Percentiles rank a stretch among this genome's conserved stretches.
phyloP scores from a whole-genome alignment of 208 protist species.

The Trypanosoma cruzi region DNA sequence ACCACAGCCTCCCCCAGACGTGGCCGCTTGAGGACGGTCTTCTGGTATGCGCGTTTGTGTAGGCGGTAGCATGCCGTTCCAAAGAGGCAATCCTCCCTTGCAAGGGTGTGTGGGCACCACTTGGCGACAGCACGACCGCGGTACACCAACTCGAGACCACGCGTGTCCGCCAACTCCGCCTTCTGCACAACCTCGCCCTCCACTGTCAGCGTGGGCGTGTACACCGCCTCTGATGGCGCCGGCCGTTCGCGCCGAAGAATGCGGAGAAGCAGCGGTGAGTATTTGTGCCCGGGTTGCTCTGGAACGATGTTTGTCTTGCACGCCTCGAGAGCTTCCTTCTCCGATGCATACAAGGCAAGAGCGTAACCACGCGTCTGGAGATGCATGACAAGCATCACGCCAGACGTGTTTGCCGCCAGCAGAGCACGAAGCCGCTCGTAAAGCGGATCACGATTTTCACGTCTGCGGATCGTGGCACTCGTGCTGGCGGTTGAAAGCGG shows the following conservation, averaged over 20 bases:
- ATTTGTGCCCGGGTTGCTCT: constrained; percentile 31
- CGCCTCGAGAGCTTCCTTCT: constrained; percentile 81
- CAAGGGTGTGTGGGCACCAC: constrained; percentile 75
- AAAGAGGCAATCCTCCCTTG: constrained; percentile 70
- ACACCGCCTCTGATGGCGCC: constrained; percentile 71
- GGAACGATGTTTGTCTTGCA: constrained; percentile 71
- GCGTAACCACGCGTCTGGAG: constrained; percentile 75
- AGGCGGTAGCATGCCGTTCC: constrained; percentile 71
- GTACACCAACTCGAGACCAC: constrained; percentile 80
- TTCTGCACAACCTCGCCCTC: constrained; percentile 74
- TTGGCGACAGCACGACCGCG: constrained; percentile 54
- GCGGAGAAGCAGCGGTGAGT: constrained; percentile 62
- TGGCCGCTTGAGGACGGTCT: constrained; percentile 73
- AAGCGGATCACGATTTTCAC: constrained; percentile 69
- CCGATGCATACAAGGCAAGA: constrained; percentile 80
- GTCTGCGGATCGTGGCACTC: constrained; percentile 1
- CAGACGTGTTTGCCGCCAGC: constrained; percentile 75
- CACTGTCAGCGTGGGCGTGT: constrained; percentile 63
- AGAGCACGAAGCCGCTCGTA: constrained; percentile 81
- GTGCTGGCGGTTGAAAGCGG: constrained; percentile 24
- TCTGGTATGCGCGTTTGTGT: constrained; percentile 57
- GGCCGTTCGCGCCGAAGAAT: constrained; percentile 78
- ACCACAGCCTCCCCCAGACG: constrained; percentile 28
- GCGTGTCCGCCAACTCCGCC: constrained; percentile 57
- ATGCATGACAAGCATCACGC: constrained; percentile 89